phyloP scores from a whole-genome alignment of 202 grass and related monocot genomes.

The Setaria italica region DNA sequence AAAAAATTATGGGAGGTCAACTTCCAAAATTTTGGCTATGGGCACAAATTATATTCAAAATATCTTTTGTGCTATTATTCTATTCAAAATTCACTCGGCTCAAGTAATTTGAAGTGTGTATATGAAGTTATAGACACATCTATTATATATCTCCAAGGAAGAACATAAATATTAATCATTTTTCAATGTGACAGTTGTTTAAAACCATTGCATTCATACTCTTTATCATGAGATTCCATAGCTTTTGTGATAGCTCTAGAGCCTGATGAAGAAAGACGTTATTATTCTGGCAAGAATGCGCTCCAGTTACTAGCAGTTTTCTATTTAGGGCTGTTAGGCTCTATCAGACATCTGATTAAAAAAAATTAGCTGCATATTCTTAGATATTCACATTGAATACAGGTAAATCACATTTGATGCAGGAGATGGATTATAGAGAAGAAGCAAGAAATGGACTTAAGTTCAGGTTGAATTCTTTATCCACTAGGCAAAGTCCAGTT shows the following conservation, averaged over 20 bases:
- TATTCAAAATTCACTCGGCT: neutral
- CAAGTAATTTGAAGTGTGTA: neutral
- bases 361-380: slow-evolving; percentile 57
- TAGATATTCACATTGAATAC: slow-evolving; percentile 99
- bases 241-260: neutral
- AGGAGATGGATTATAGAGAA: slow-evolving; percentile 99
- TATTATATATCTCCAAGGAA: neutral
- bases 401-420: slow-evolving; percentile 99
- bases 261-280: neutral
- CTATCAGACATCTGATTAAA: slow-evolving; percentile 8
- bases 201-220: neutral
- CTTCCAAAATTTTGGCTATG: slow-evolving; percentile 29
- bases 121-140: slow-evolving; percentile 1
- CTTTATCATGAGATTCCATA: neutral
- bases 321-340: neutral
- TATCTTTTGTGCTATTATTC: neutral
- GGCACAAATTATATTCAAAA: neutral
- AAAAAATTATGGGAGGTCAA: neutral
- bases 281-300: slow-evolving; percentile 17
- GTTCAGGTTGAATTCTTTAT: slow-evolving; percentile 73
- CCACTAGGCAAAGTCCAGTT: slow-evolving; percentile 27
- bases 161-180: neutral
- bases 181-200: neutral
- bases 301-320: slow-evolving; percentile 28
- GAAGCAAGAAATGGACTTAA: slow-evolving; percentile 94